These are phyloP conservation scores for Talaromyces sp. DNA, from an alignment of 2,329 filamentous ascomycete species.

Conservation along the genomic window DNA sequence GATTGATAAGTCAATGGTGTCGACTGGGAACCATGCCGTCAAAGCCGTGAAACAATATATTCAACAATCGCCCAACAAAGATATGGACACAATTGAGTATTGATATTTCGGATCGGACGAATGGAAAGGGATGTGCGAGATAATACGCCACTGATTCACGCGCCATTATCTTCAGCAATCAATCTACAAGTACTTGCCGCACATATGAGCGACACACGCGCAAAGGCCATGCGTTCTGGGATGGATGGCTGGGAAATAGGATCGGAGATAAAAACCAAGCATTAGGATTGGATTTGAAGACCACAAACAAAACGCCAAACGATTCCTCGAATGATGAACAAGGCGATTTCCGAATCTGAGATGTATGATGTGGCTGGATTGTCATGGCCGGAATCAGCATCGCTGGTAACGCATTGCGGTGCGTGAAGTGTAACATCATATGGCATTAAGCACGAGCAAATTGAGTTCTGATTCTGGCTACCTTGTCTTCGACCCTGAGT, in stretches of 20 bases:
- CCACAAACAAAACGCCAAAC: neutral
- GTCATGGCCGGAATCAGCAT: no score
- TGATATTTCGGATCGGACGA: neutral
- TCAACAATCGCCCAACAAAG: no score
- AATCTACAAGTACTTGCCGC: neutral
- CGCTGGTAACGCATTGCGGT: no score
- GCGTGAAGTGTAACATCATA: no score
- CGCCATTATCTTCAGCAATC: neutral
- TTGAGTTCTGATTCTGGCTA: neutral
- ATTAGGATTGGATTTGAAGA: neutral
- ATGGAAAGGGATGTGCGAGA: neutral
- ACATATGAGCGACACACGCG: neutral
- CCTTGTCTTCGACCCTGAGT: no score
- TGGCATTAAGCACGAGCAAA: no score
- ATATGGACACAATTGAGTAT: neutral
- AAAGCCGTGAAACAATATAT: no score
- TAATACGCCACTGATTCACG: neutral
- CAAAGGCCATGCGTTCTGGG: neutral
- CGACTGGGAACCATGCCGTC: neutral
- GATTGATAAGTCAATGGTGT: no score
- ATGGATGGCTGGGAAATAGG: neutral
- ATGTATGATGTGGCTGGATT: no score
- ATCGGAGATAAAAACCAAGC: neutral
- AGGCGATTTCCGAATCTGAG: no score
- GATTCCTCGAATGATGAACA: neutral